Conservation (phyloP, 768 basidiomycete genomes). For the Termitomyces sp. region DNA sequence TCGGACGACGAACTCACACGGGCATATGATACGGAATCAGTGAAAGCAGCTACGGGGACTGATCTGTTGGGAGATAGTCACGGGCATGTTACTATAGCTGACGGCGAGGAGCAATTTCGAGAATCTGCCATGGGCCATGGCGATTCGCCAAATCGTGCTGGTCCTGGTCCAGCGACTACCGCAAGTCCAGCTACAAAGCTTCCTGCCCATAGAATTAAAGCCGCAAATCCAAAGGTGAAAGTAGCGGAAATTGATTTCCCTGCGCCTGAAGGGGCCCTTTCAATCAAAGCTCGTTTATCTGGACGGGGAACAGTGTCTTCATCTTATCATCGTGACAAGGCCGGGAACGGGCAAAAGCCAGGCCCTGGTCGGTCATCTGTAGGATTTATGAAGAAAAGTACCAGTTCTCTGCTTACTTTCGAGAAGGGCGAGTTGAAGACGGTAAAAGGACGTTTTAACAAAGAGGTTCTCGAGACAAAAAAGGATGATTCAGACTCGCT, state of each 20-base stretch:
- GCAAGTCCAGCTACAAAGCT: slow-evolving; percentile 8
- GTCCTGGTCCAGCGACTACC: not conserved
- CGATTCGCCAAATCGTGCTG: not conserved
- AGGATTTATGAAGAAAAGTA: slow-evolving; percentile 33
- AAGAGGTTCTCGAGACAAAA: not conserved
- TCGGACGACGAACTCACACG: slow-evolving; percentile 29
- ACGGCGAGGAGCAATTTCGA: not conserved
- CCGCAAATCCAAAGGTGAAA: slow-evolving; percentile 50
- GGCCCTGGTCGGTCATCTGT: slow-evolving; percentile 50
- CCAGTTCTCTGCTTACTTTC: slow-evolving; percentile 50
- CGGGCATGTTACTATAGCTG: not conserved
- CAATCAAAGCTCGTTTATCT: slow-evolving; percentile 44
- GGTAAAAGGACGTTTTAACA: slow-evolving; percentile 39
- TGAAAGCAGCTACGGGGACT: not conserved
- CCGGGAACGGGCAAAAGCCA: slow-evolving; percentile 25
- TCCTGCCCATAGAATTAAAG: slow-evolving; percentile 42
- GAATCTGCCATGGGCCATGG: not conserved
- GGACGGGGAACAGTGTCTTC: slow-evolving; percentile 15
- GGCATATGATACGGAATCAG: not conserved
- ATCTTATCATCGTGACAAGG: not conserved
- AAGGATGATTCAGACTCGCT: not conserved
- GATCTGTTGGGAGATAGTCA: not conserved
- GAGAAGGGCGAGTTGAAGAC: slow-evolving; percentile 48
- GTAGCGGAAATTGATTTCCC: slow-evolving; percentile 35
- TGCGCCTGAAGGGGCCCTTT: slow-evolving; percentile 33